Evolutionary conservation across 768 basidiomycete species (phyloP).

Genomic region (Rhizopogon vulgaris): DNA sequence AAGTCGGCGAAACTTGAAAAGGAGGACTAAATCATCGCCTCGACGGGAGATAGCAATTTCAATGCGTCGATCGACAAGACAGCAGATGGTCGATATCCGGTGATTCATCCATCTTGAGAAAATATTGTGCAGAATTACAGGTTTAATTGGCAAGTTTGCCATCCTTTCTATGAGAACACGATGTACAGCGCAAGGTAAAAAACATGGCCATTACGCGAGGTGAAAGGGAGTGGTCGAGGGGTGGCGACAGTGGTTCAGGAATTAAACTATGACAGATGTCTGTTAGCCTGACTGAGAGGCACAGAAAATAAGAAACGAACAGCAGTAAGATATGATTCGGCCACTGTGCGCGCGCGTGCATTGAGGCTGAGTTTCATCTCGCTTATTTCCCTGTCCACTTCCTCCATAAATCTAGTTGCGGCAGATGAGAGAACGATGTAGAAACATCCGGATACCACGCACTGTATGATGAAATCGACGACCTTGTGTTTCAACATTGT

Average conservation of each 20-base stretch:
- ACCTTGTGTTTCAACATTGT: constrained; percentile 99
- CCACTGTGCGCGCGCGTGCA: constrained; percentile 92
- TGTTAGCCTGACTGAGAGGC: not conserved
- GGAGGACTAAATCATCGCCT: not conserved
- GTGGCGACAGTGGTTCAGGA: constrained; percentile 9
- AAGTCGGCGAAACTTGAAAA: not conserved
- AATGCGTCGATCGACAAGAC: not conserved
- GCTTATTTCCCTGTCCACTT: constrained; percentile 98
- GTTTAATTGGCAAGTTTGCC: not conserved
- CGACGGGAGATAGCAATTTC: not conserved
- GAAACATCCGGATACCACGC: constrained; percentile 23
- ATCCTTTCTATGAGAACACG: not conserved
- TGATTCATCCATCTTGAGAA: not conserved
- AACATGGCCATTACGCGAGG: not conserved
- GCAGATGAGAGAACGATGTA: not conserved
- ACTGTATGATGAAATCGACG: constrained; percentile 99
- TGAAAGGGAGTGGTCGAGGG: not conserved
- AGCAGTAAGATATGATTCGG: constrained; percentile 91
- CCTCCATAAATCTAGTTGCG: constrained; percentile 84
- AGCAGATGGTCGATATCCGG: not conserved
- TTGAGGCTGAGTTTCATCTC: constrained; percentile 99
- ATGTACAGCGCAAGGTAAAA: not conserved
- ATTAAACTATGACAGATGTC: constrained; percentile 14
- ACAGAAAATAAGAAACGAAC: constrained; percentile 39
- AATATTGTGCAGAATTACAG: not conserved